Evolutionary conservation across 78 protist genomes (phyloP).

Genomic region (Emiliania huxleyi): DNA sequence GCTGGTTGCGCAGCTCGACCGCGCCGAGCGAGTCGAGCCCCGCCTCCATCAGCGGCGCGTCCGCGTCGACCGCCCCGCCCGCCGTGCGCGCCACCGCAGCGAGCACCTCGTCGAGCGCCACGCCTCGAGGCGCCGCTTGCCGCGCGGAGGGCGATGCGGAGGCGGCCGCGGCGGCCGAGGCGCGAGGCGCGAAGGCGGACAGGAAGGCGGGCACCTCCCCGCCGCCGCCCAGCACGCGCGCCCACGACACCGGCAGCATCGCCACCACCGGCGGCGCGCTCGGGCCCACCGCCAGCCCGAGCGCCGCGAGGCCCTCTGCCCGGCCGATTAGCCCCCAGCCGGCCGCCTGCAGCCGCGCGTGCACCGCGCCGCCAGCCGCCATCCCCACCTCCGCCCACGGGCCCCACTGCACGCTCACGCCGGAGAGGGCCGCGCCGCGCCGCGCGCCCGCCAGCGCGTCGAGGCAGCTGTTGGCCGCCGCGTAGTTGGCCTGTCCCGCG

Average conservation of each 20-base stretch:
- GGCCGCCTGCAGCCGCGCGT: background rate
- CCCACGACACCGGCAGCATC: background rate
- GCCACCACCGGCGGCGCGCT: background rate
- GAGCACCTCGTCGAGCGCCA: background rate
- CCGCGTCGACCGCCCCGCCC: background rate
- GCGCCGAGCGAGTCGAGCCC: background rate
- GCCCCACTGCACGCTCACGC: background rate
- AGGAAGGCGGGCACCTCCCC: background rate
- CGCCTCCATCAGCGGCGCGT: background rate
- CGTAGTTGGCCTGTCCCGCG: background rate
- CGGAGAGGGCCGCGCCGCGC: background rate
- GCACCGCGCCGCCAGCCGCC: background rate
- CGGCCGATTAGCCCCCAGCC: background rate
- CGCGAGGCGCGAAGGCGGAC: background rate
- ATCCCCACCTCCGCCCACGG: slow-evolving; percentile 15
- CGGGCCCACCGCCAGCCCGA: background rate
- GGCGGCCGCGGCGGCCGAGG: background rate
- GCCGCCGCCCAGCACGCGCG: background rate
- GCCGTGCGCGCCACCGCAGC: background rate
- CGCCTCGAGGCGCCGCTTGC: background rate
- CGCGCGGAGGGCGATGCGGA: background rate
- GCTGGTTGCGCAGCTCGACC: background rate
- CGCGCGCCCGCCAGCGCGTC: background rate
- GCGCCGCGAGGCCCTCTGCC: background rate
- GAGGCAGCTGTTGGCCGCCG: background rate